These are phyloP conservation scores for Pisolithus microcarpus DNA, from an alignment of 768 basidiomycete species.

Conservation along the genomic window DNA sequence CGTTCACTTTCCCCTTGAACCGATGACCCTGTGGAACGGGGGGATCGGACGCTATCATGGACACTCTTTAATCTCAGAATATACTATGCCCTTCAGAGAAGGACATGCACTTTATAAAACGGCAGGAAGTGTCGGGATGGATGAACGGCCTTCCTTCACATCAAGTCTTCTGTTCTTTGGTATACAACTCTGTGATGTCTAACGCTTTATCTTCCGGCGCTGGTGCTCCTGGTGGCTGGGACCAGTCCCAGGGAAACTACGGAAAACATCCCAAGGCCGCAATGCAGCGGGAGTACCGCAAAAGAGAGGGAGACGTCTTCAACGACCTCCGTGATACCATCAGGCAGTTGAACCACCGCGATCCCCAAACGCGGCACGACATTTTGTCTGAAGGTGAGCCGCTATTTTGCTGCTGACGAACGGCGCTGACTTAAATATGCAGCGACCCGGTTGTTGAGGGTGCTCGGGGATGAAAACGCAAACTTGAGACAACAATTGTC, in stretches of 20 bases:
- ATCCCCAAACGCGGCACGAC: conserved; percentile 13
- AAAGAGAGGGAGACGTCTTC: conserved; percentile 16
- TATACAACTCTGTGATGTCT: neutral
- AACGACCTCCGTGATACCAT: conserved; percentile 12
- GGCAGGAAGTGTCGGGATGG: too few relatives aligned
- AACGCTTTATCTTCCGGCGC: neutral
- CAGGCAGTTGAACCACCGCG: conserved; percentile 7
- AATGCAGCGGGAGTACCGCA: conserved; percentile 17
- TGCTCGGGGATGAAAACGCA: neutral
- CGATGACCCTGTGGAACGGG: too few relatives aligned
- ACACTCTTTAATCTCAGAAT: too few relatives aligned
- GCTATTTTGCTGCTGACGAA: neutral
- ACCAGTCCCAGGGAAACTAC: neutral
- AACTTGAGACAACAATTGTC: too few relatives aligned
- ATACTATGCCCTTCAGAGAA: too few relatives aligned
- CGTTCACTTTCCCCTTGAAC: too few relatives aligned
- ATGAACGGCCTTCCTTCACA: too few relatives aligned
- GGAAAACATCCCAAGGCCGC: conserved; percentile 9
- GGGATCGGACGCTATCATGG: too few relatives aligned
- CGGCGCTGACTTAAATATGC: neutral
- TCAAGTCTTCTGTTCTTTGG: too few relatives aligned
- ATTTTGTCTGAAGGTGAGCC: conserved; percentile 13
- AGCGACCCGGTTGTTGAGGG: neutral
- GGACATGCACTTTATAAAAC: too few relatives aligned
- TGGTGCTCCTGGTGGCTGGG: neutral